Evolutionary conservation across 1,284 basidiomycete genomes (phyloP).

Genomic region (Cryptococcus maquisensis): DNA sequence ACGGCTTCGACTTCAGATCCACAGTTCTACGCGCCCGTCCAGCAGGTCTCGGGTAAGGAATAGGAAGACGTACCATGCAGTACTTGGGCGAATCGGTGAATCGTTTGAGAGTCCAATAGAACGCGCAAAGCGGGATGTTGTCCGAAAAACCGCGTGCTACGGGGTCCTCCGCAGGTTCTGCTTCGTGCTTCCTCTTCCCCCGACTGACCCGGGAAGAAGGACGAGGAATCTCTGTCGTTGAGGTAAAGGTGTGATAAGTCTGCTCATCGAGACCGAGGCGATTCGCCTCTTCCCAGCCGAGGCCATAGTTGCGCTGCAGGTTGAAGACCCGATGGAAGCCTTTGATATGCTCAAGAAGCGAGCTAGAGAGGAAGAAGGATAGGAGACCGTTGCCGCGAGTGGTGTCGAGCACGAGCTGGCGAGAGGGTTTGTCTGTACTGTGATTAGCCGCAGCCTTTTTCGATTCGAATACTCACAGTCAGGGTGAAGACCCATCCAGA

Average conservation of each 20-base stretch:
- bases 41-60: neutral
- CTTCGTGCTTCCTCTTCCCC: neutral
- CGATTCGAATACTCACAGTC: constrained; percentile 13
- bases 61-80: constrained; percentile 16
- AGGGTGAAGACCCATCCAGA: constrained; percentile 13
- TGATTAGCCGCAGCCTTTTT: neutral
- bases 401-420: constrained; percentile 5
- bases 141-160: constrained; percentile 13
- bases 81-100: constrained; percentile 22
- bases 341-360: constrained; percentile 17
- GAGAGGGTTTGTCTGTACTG: constrained; percentile 19
- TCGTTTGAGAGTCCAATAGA: constrained; percentile 19
- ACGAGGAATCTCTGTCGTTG: neutral
- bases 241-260: neutral
- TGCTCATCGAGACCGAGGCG: constrained; percentile 19
- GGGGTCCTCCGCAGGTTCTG: constrained; percentile 10
- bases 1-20: constrained; percentile 17
- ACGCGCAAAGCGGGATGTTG: constrained; percentile 22
- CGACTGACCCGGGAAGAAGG: neutral
- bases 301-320: constrained; percentile 10
- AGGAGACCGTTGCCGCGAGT: constrained; percentile 10
- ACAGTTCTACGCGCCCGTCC: constrained; percentile 18
- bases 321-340: constrained; percentile 15
- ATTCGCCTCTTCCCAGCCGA: constrained; percentile 20
- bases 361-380: constrained; percentile 17